phyloP scores from a whole-genome alignment of 2,329 filamentous ascomycete species.

The Massarina eburnea region DNA sequence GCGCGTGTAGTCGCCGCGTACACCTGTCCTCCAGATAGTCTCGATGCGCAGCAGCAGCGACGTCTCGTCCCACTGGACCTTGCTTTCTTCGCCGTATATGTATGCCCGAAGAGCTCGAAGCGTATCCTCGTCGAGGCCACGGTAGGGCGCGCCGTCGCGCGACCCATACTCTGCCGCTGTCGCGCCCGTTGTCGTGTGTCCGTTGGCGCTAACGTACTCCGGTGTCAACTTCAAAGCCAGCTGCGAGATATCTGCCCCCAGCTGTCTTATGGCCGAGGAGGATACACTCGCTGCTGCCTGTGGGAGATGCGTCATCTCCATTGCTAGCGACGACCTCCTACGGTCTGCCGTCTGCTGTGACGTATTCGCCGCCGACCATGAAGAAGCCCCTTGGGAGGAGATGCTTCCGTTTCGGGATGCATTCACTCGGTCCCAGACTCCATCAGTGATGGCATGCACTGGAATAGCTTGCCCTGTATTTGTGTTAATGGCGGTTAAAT shows the following conservation, averaged over 20 bases:
- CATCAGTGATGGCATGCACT: constrained; percentile 22
- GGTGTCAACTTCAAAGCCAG: constrained; percentile 32
- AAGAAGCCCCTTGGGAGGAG: constrained; percentile 12
- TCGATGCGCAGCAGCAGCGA: constrained; percentile 33
- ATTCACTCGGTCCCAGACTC: constrained; percentile 23
- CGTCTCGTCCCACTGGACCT: constrained; percentile 29
- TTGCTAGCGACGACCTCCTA: constrained; percentile 6
- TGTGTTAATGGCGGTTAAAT: constrained; percentile 9
- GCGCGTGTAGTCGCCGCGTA: constrained; percentile 29
- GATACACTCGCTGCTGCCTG: constrained; percentile 25
- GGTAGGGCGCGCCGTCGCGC: constrained; percentile 24
- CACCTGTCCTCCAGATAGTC: constrained; percentile 32
- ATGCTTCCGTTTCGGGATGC: constrained; percentile 18
- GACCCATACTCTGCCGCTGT: constrained; percentile 19
- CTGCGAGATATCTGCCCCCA: constrained; percentile 29
- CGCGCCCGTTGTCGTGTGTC: background rate
- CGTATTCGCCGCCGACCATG: constrained; percentile 7
- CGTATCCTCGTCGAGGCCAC: constrained; percentile 33
- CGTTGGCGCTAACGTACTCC: constrained; percentile 14
- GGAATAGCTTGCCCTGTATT: constrained; percentile 14
- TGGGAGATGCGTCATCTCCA: constrained; percentile 18
- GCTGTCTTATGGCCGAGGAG: constrained; percentile 25
- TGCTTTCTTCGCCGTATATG: constrained; percentile 30
- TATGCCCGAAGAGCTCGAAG: constrained; percentile 33
- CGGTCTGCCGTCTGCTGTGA: constrained; percentile 2